A percentile compares a stretch with the other conserved stretches of the same genome.
Conservation (phyloP, 2,329 filamentous ascomycete genomes). For the Fusarium multiceps region DNA sequence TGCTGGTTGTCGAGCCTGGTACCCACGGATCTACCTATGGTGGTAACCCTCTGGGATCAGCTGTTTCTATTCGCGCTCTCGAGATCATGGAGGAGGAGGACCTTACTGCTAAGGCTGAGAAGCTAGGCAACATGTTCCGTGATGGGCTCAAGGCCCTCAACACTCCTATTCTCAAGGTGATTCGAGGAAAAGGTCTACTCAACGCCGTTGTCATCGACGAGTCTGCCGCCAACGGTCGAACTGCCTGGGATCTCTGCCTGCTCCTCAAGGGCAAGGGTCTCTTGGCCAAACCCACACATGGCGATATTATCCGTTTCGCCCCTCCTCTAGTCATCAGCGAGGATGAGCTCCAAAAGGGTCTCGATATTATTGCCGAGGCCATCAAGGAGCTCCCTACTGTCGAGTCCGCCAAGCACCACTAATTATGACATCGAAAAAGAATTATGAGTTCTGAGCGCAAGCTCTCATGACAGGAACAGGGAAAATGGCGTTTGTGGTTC, state of each 20-base stretch:
- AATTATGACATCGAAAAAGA: constrained; percentile 22
- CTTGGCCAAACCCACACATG: constrained; percentile 97
- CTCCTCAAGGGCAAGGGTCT: constrained; percentile 95
- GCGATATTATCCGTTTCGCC: constrained; percentile 98
- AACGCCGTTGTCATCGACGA: constrained; percentile 98
- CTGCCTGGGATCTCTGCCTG: constrained; percentile 96
- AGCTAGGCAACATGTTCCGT: constrained; percentile 84
- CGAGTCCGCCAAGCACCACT: constrained; percentile 54
- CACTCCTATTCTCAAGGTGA: constrained; percentile 80
- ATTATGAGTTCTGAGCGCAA: constrained; percentile 35
- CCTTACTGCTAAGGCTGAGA: constrained; percentile 84
- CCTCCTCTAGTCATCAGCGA: constrained; percentile 95
- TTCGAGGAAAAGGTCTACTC: constrained; percentile 92
- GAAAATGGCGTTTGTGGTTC: constrained; percentile 35
- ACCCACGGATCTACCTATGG: constrained; percentile 99
- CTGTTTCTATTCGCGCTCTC: constrained; percentile 92
- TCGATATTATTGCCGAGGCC: constrained; percentile 84
- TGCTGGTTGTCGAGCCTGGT: constrained; percentile 95
- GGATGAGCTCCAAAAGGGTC: constrained; percentile 80
- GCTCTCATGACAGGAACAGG: constrained; percentile 33
- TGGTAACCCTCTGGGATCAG: constrained; percentile 94
- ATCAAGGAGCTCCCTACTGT: constrained; percentile 80
- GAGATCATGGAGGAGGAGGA: constrained; percentile 94
- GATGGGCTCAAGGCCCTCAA: constrained; percentile 79
- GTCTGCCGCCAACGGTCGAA: constrained; percentile 82